Base-by-base conservation (phyloP, 2,329 filamentous ascomycete genomes). In the Bipolaris sorokiniana region DNA sequence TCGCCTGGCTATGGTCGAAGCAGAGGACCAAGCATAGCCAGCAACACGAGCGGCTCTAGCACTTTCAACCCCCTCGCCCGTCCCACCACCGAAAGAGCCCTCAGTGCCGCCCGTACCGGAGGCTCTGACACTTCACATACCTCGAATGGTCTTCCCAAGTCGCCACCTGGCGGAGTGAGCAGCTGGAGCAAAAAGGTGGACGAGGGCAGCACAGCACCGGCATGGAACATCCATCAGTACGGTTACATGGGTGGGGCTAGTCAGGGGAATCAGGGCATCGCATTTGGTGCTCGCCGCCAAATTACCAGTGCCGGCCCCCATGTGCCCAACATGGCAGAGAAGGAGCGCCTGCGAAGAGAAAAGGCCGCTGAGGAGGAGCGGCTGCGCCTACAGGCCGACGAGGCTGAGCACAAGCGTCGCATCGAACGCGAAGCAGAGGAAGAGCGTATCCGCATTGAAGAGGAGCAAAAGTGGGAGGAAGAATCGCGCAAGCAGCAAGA, bases 181-280 rank as follows among this genome's bases (percentile, higher is more conserved):
- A 96, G 88, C 77, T 98, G 95, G 95, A 96, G 91, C 77, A 96
- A 87, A 75, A 91, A 85, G 76, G 84, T 86, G 53, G 91, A 97
- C 66, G 90, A 97, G 76, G 86, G 86, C 15, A 84, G 83, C 42
- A 97, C 93, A 1, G 84, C 88, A 23, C 95, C 95, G 0, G 95
- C 95, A 1, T 99, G 95, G 95, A 99, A 98, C 74, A 98, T 98
- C 67, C 90, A 93, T 55, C 95, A 99, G 74, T 99, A 99, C 73
- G 76, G 95, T 7, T 99, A 97, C 77, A 95, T 98, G 90, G 95
- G 95, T 56, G 95, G 95, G 47, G 95, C 95, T 23, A 97, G 91
- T 70, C 95, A 99, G 76, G 94, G 92, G 3, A 98, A 96, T 68
- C 87, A 97, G 60, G 95, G 95, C 16, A 92, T 99, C 66, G 87